A percentile compares a stretch with the other conserved stretches of the same genome.
Evolutionary conservation across 2,329 filamentous ascomycete genomes (phyloP).

Genomic region (Exophiala oligosperma): DNA sequence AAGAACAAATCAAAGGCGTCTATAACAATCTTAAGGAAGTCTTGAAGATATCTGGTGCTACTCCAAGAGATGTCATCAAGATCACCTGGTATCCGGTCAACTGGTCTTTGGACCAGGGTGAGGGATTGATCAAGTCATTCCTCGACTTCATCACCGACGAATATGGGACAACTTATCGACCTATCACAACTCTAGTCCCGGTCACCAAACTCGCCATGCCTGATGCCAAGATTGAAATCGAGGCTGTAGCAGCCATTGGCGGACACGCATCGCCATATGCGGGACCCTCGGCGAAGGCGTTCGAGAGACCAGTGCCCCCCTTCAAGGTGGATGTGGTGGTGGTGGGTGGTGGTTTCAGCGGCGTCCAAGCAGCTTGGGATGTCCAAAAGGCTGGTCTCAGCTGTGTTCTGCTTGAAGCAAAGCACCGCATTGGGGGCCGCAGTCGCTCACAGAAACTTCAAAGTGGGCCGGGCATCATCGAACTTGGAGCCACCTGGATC

Average conservation of each 20-base stretch:
- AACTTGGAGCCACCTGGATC: constrained; percentile 61
- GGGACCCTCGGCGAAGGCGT: neutral
- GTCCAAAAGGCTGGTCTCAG: constrained; percentile 27
- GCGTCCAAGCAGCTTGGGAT: constrained; percentile 38
- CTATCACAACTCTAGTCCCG: constrained; percentile 44
- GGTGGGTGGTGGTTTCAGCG: constrained; percentile 48
- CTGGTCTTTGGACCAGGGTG: constrained; percentile 31
- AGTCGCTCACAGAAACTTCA: constrained; percentile 42
- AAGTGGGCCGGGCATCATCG: constrained; percentile 38
- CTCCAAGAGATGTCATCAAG: constrained; percentile 40
- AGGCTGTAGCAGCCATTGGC: constrained; percentile 38
- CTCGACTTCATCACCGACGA: constrained; percentile 17
- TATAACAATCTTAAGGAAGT: constrained; percentile 40
- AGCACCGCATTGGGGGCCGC: constrained; percentile 53
- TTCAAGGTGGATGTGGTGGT: constrained; percentile 36
- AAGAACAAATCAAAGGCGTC: constrained; percentile 42
- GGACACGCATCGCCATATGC: constrained; percentile 10
- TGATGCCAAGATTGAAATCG: constrained; percentile 45
- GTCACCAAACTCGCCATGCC: constrained; percentile 42
- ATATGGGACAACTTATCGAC: constrained; percentile 40
- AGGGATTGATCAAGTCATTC: constrained; percentile 35
- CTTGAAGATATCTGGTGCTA: constrained; percentile 37
- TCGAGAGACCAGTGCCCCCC: constrained; percentile 8
- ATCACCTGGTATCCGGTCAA: constrained; percentile 44
- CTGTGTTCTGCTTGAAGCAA: no score